Evolutionary conservation across 1,284 basidiomycete genomes (phyloP).

Genomic region (Vanrija sp.): DNA sequence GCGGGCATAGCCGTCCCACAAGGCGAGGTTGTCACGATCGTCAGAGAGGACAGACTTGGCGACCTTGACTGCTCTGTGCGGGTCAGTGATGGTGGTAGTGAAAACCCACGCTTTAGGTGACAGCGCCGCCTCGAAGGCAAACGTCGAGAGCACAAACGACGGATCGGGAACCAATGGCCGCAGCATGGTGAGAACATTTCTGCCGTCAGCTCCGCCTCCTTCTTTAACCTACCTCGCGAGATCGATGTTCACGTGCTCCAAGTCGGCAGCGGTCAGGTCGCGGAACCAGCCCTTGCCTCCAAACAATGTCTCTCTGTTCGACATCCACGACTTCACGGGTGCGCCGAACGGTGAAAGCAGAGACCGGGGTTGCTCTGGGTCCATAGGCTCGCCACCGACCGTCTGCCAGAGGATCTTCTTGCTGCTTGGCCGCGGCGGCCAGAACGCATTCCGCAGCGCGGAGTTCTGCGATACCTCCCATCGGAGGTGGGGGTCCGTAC

Average conservation of each 20-base stretch:
- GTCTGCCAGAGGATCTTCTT: slow-evolving; percentile 34
- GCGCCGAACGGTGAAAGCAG: slow-evolving; percentile 25
- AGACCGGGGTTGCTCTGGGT: slow-evolving; percentile 30
- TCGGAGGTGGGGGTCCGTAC: slow-evolving; percentile 47
- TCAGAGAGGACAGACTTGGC: slow-evolving; percentile 67
- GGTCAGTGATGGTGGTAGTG: background rate
- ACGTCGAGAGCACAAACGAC: slow-evolving; percentile 41
- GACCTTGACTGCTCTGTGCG: slow-evolving; percentile 52
- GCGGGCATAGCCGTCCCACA: slow-evolving; percentile 78
- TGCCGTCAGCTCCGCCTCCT: slow-evolving; percentile 1
- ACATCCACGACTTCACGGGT: slow-evolving; percentile 37
- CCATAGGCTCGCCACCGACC: slow-evolving; percentile 48
- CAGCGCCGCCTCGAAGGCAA: slow-evolving; percentile 44
- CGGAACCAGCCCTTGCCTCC: slow-evolving; percentile 41
- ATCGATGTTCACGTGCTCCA: slow-evolving; percentile 33
- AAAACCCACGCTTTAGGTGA: slow-evolving; percentile 32
- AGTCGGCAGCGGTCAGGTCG: slow-evolving; percentile 29
- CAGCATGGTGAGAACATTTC: slow-evolving; percentile 32
- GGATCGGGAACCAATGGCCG: slow-evolving; percentile 39
- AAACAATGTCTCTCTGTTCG: slow-evolving; percentile 24
- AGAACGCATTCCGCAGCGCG: slow-evolving; percentile 31
- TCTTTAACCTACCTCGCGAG: slow-evolving; percentile 28
- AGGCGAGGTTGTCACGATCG: slow-evolving; percentile 62
- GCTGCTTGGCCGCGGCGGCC: slow-evolving; percentile 17
- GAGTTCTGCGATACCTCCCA: slow-evolving; percentile 23